Conservation (phyloP, 1,139 yeast species). For the Hemisphaericaspora subhashii region DNA sequence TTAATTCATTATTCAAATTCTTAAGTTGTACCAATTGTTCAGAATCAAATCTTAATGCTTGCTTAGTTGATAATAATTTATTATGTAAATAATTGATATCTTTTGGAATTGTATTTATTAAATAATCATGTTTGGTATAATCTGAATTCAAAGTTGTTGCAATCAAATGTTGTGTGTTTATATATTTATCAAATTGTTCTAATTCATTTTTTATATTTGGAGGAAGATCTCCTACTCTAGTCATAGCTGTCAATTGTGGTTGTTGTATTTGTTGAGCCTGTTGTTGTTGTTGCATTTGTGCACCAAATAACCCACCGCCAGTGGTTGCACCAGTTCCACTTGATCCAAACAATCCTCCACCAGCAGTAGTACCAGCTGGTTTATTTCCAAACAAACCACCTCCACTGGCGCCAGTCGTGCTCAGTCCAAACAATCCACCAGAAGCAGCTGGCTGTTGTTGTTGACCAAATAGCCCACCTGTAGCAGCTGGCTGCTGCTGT, state of each 20-base stretch:
- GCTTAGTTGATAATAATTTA: slow-evolving; percentile 63
- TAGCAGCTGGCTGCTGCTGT: slow-evolving; percentile 7
- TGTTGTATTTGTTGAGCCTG: slow-evolving; percentile 17
- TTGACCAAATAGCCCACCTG: slow-evolving; percentile 22
- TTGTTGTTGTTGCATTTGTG: slow-evolving; percentile 6
- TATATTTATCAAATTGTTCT: slow-evolving; percentile 80
- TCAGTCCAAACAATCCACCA: slow-evolving; percentile 27
- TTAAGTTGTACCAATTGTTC: slow-evolving; percentile 37
- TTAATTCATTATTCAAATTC: slow-evolving; percentile 54
- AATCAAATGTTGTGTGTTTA: slow-evolving; percentile 78
- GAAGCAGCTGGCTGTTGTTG: slow-evolving; percentile 9
- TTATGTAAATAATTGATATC: slow-evolving; percentile 74
- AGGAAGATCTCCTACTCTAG: slow-evolving; percentile 85
- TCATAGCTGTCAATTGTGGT: slow-evolving; percentile 71
- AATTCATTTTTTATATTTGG: slow-evolving; percentile 68
- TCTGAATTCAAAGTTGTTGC: slow-evolving; percentile 76
- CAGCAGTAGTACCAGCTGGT: slow-evolving; percentile 9
- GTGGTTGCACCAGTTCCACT: slow-evolving; percentile 8
- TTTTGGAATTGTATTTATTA: slow-evolving; percentile 78
- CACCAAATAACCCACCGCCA: slow-evolving; percentile 23
- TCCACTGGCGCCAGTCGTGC: slow-evolving; percentile 13
- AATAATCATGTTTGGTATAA: slow-evolving; percentile 61
- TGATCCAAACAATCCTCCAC: slow-evolving; percentile 32
- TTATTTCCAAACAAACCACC: slow-evolving; percentile 22
- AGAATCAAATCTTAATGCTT: slow-evolving; percentile 55